Evolutionary conservation across 208 protist species (phyloP).

Genomic region (Porcisia deanei): DNA sequence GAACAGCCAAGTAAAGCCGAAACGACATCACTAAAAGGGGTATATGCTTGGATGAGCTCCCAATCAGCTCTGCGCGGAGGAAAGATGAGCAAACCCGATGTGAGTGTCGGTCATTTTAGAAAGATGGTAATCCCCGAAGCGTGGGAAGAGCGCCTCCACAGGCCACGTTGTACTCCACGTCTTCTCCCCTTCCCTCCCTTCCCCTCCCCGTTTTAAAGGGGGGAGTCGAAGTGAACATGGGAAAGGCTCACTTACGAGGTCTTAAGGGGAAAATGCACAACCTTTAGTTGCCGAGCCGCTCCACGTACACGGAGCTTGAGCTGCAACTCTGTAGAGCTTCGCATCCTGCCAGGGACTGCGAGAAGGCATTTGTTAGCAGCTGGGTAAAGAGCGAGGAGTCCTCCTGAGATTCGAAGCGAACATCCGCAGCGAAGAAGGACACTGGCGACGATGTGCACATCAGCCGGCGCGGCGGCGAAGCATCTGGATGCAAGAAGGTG

Average conservation of each 20-base stretch:
- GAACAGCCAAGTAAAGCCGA: neutral
- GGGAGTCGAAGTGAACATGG: neutral
- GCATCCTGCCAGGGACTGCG: neutral
- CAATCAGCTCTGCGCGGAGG: neutral
- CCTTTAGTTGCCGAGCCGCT: neutral
- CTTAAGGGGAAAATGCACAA: neutral
- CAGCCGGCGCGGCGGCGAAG: constrained; percentile 9
- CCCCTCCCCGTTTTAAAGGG: too few species aligned
- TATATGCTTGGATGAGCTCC: neutral
- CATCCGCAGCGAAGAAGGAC: constrained; percentile 48
- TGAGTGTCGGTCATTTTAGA: neutral
- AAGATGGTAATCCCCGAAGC: neutral
- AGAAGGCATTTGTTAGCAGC: constrained; percentile 4
- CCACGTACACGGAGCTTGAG: neutral
- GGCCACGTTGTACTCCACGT: neutral
- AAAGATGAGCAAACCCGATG: neutral
- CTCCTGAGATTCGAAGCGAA: constrained; percentile 14
- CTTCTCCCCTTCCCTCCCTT: neutral
- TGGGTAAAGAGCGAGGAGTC: neutral
- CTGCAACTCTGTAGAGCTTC: neutral
- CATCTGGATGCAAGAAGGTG: constrained; percentile 47
- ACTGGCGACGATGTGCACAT: constrained; percentile 31
- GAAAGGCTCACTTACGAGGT: neutral
- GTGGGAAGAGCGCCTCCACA: neutral
- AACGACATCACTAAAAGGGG: neutral